Evolutionary conservation across 768 basidiomycete species (phyloP).

Genomic region (Hemileccinum impolitum): DNA sequence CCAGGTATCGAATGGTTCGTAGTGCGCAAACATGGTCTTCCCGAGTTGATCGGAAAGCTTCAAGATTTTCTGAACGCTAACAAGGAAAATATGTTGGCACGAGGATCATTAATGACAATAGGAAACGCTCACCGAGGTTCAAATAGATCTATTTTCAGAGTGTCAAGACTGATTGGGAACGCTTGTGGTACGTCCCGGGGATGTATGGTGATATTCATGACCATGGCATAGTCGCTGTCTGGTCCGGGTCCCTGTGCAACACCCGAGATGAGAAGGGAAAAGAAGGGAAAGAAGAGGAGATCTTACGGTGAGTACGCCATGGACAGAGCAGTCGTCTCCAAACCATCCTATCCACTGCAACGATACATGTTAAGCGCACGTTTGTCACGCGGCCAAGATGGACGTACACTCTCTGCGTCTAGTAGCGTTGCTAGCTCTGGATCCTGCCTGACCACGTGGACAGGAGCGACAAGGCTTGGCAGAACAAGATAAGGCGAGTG

Average conservation of each 20-base stretch:
- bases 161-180: slow-evolving; percentile 13
- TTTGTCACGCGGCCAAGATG: background rate
- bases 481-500: background rate
- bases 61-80: slow-evolving; percentile 20
- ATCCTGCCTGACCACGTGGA: slow-evolving; percentile 15
- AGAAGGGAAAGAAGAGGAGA: background rate
- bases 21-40: slow-evolving; percentile 31
- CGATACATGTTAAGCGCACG: background rate
- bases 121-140: slow-evolving; percentile 18
- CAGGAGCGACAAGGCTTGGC: slow-evolving; percentile 17
- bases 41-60: slow-evolving; percentile 11
- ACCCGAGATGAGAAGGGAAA: background rate
- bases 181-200: background rate
- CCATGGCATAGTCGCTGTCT: slow-evolving; percentile 14
- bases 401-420: slow-evolving; percentile 12
- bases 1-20: slow-evolving; percentile 43
- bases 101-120: background rate
- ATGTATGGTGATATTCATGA: slow-evolving; percentile 6
- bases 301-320: slow-evolving; percentile 20
- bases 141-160: slow-evolving; percentile 13
- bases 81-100: slow-evolving; percentile 16
- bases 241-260: slow-evolving; percentile 9
- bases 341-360: slow-evolving; percentile 23
- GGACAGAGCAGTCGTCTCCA: slow-evolving; percentile 18
- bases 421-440: slow-evolving; percentile 13